Percentiles rank a stretch among this genome's conserved stretches.
phyloP scores from a whole-genome alignment of 352 stramenopile genomes.

The Phytopythium ostracodes region DNA sequence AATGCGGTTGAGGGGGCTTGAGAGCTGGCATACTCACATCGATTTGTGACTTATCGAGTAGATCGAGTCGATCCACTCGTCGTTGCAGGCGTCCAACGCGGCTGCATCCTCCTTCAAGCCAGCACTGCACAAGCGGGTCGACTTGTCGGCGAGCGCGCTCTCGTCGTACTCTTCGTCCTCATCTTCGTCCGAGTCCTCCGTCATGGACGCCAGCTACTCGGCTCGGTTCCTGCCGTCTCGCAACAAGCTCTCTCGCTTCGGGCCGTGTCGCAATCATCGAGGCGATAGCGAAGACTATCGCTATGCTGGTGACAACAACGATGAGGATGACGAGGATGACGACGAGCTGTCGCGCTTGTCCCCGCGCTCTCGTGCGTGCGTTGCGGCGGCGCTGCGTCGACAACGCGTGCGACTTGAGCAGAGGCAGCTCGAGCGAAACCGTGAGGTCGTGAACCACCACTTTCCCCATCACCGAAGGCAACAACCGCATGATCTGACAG shows the following conservation, averaged over 20 bases:
- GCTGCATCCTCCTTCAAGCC: not conserved
- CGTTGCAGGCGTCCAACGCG: not conserved
- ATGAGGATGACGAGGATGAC: not conserved
- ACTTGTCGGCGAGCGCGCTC: not conserved
- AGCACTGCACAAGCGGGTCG: not conserved
- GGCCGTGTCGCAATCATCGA: not conserved
- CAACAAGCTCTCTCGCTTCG: not conserved
- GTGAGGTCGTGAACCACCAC: not conserved
- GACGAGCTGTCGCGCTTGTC: not conserved
- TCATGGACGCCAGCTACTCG: slow-evolving; percentile 3
- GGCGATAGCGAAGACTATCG: not conserved
- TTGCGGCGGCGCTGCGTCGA: not conserved
- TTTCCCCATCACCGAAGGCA: not conserved
- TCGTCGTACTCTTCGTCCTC: not conserved
- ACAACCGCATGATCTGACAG: not conserved
- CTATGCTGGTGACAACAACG: not conserved
- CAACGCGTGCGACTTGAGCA: not conserved
- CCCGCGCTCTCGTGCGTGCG: not conserved
- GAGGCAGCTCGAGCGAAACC: not conserved
- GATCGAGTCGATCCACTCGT: not conserved
- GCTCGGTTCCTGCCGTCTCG: not conserved
- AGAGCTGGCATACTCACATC: not conserved
- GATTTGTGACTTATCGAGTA: not conserved
- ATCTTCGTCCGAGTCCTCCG: not conserved
- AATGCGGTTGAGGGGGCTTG: not conserved